Evolutionary conservation across 2,329 filamentous ascomycete species (phyloP).

Genomic region (Gremmenia infestans): DNA sequence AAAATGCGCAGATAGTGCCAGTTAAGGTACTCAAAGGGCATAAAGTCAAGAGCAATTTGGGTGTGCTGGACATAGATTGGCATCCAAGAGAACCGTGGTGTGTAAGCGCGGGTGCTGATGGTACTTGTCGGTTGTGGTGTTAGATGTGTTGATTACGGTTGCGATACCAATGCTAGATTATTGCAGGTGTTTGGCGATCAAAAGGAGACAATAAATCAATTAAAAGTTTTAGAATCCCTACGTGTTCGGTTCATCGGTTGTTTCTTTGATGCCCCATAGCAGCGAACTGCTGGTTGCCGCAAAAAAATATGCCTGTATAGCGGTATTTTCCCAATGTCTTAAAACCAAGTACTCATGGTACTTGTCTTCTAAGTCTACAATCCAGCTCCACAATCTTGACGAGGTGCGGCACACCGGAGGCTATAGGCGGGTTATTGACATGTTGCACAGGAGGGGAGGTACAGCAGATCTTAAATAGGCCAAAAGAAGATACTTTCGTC

Average conservation of each 20-base stretch:
- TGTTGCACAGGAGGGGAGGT: background rate
- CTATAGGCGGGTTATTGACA: background rate
- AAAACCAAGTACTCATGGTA: no score
- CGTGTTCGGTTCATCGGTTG: no score
- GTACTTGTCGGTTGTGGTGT: constrained; percentile 80
- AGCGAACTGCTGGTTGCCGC: no score
- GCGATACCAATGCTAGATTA: constrained; percentile 32
- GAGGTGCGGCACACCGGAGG: background rate
- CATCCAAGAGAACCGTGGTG: constrained; percentile 92
- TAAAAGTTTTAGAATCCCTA: no score
- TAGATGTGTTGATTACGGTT: constrained; percentile 34
- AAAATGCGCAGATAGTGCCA: constrained; percentile 93
- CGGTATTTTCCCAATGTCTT: no score
- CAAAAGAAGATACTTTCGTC: background rate
- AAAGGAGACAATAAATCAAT: constrained; percentile 3
- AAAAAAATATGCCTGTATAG: no score
- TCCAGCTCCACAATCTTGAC: background rate
- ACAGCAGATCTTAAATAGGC: background rate
- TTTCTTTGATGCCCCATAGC: no score
- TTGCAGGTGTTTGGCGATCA: constrained; percentile 21
- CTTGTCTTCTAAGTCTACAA: background rate
- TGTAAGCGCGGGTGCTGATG: constrained; percentile 90
- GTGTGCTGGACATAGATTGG: constrained; percentile 94
- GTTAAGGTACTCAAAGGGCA: constrained; percentile 92
- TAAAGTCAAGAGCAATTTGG: constrained; percentile 77